Evolutionary conservation across 2,329 filamentous ascomycete genomes (phyloP), one percentile per base, ranked within the genome.

Genomic region (Colletotrichum abscissum): DNA sequence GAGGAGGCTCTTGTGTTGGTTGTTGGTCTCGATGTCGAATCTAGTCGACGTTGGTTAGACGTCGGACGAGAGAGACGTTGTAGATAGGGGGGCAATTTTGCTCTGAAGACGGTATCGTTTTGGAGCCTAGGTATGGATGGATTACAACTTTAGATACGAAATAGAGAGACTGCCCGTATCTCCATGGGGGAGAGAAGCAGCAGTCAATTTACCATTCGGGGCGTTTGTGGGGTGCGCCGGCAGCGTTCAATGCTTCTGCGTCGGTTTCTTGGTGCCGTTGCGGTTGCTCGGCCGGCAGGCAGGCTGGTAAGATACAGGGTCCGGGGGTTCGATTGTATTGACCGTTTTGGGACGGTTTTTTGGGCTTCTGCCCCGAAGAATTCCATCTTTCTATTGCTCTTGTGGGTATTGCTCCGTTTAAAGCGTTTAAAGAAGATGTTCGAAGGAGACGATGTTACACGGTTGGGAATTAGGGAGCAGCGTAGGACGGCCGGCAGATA

Each of bases 271-370:
- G 24, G 24, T 26, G 24, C 55, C 55, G 55, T 28, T 26, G 55
- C 57, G 57, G 30, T 38, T 7, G 16, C 14, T 46, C 30, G 63
- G 26, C 35, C 52, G 52, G 52, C n/a, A 56, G 26, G 42, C 30
- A 49, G 33, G 33, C 33, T 33, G 30, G 30, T 33, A 35, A 35
- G 26, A 38, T 26, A 56, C 64, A 59, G 42, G 64, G 64, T 59
- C 55, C 28, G 28, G 55, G 55, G 56, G 38, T 35, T 38, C 64
- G 38, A 52, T 52, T 49, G 26, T 67, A 35, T 60, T 60, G 38
- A 24, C 64, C 42, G 62, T 59, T 49, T 49, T 49, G n/a, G 42
- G 42, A 49, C 3, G 19, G 19, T n/a, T n/a, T 46, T n/a, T 49
- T 49, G 42, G 19, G 42, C 16, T n/a, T 8, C 42, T 42, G 38